These are phyloP conservation scores for Trichophaea hybrida DNA, from an alignment of 2,329 filamentous ascomycete genomes.

Conservation along the genomic window DNA sequence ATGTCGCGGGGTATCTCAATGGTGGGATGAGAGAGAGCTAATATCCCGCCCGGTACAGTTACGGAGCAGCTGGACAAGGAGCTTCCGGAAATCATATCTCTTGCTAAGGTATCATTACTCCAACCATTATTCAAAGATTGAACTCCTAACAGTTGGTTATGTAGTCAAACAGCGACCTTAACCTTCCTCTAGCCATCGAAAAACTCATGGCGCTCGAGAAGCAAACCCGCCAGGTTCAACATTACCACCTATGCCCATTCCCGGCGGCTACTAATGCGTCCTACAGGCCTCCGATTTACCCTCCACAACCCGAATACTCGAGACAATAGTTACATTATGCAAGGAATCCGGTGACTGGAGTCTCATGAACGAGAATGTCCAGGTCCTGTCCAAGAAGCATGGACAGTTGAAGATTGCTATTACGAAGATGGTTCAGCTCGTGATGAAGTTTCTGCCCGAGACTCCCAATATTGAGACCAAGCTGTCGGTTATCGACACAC, in stretches of 20 bases:
- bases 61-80: constrained; percentile 87
- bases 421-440: constrained; percentile 96
- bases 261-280: constrained; percentile 5
- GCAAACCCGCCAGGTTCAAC: constrained; percentile 77
- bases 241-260: constrained; percentile 15
- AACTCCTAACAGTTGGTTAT: background rate
- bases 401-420: constrained; percentile 97
- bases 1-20: constrained; percentile 4
- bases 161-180: constrained; percentile 29
- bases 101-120: constrained; percentile 55
- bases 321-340: constrained; percentile 83
- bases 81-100: constrained; percentile 77
- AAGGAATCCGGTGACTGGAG: constrained; percentile 89
- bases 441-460: constrained; percentile 80
- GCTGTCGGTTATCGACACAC: constrained; percentile 81
- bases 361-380: constrained; percentile 88
- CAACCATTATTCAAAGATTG: background rate
- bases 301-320: constrained; percentile 77
- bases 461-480: constrained; percentile 73
- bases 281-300: constrained; percentile 79
- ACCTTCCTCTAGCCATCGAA: constrained; percentile 78
- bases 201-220: constrained; percentile 88
- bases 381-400: constrained; percentile 97
- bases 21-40: background rate
- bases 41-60: constrained; percentile 32